Conservation (phyloP, 2,329 filamentous ascomycete genomes). For the Calycina herbarum region DNA sequence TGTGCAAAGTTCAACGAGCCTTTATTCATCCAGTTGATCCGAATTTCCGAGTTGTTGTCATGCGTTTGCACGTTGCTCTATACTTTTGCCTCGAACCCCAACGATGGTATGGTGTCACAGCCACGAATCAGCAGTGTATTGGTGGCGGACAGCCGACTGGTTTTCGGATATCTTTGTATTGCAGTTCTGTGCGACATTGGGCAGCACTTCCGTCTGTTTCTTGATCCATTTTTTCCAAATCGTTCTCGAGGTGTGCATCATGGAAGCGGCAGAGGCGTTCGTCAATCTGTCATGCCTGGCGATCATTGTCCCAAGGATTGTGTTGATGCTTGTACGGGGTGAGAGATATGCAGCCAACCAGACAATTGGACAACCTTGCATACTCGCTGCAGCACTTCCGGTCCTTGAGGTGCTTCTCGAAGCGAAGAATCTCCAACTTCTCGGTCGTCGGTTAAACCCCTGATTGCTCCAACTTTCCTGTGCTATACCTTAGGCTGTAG, state of each 20-base stretch:
- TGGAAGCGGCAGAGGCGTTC: constrained; percentile 15
- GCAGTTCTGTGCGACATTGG: constrained; percentile 21
- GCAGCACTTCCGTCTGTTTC: constrained; percentile 12
- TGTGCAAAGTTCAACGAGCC: neutral
- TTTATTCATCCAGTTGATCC: neutral
- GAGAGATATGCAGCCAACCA: constrained; percentile 18
- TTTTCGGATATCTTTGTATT: constrained; percentile 10
- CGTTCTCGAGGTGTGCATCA: constrained; percentile 7
- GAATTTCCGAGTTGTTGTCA: neutral
- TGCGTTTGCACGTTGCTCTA: neutral
- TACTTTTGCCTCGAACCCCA: neutral
- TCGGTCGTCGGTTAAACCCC: neutral
- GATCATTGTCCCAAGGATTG: constrained; percentile 14
- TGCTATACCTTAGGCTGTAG: neutral
- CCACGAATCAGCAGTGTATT: constrained; percentile 22
- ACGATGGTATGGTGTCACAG: constrained; percentile 19
- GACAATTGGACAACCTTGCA: constrained; percentile 25
- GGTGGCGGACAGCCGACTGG: constrained; percentile 20
- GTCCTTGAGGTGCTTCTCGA: constrained; percentile 2
- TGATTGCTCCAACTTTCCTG: neutral
- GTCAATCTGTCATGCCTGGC: constrained; percentile 17
- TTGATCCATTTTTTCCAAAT: neutral
- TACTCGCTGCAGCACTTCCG: neutral
- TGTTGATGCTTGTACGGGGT: constrained; percentile 17
- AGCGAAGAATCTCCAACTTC: constrained; percentile 2